These are phyloP conservation scores for Aspergillus mulundensis DNA, from an alignment of 495 filamentous ascomycete genomes.

Conservation along the genomic window DNA sequence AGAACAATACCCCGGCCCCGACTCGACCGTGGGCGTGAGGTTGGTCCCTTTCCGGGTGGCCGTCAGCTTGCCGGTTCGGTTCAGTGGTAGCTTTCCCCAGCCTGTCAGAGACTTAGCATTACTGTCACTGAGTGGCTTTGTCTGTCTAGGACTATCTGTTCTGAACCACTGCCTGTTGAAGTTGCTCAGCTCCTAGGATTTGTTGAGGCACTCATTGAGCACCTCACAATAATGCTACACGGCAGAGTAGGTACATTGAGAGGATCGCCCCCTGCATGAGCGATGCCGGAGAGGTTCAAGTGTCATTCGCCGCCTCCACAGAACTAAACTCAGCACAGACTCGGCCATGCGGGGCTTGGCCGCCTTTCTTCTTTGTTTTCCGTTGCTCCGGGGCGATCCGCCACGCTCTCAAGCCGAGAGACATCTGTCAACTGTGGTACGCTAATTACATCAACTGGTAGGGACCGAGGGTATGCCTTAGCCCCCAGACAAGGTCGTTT, in stretches of 20 bases:
- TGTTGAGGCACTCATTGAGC: too few species aligned
- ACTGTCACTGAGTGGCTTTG: neutral
- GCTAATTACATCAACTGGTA: neutral
- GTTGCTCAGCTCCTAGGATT: too few species aligned
- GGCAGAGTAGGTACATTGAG: neutral
- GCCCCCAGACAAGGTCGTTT: neutral
- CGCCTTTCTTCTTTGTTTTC: constrained; percentile 26
- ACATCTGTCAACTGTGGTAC: neutral
- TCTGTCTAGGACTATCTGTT: too few species aligned
- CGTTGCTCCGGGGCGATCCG: constrained; percentile 42
- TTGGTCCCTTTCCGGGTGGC: constrained; percentile 11
- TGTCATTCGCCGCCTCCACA: constrained; percentile 8
- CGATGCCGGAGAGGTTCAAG: neutral
- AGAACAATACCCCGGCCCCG: neutral
- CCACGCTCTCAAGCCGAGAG: constrained; percentile 12
- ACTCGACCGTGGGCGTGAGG: neutral
- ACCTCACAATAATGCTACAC: too few species aligned
- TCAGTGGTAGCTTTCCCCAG: constrained; percentile 8
- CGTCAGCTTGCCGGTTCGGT: constrained; percentile 7
- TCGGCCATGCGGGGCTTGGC: constrained; percentile 40
- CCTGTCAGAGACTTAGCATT: neutral
- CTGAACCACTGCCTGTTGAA: too few species aligned
- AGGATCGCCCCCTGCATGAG: neutral
- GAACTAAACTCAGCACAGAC: constrained; percentile 2
- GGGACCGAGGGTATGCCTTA: neutral